Evolutionary conservation across 768 basidiomycete genomes (phyloP), one percentile per base, ranked within the genome.

Genomic region (Fistulinella prunicolor): DNA sequence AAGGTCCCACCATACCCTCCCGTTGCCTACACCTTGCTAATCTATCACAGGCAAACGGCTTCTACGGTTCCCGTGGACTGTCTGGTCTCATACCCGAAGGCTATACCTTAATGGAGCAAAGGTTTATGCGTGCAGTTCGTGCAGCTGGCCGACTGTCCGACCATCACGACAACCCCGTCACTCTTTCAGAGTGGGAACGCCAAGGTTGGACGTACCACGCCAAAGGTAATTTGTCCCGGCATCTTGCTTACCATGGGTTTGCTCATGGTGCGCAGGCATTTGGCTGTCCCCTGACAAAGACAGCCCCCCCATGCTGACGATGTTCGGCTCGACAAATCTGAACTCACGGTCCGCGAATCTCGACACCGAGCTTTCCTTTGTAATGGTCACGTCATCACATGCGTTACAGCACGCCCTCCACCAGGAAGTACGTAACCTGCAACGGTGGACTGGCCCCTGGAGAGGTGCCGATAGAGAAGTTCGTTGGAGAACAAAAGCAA

Each of bases 191-290:
- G 66, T 99, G 96, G 96, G 79, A 83, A 61, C 79, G 79, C 54
- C 71, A 76, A 20, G 91, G 86, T 4, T 99, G 96, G 96, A 98
- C 96, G 1, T 99, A 99, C 70, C 96, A 99, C 61, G 90, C 96
- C 21, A 99, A 99, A 78, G 96, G 94, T 95, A 52, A 9, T 19
- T 21, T 21, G 9, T 8, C 1, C 43, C 35, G 10, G 17, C 21
- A 37, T 17, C 49, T 39, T 8, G 10, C 26, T 26, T 30, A 10
- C 24, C n/a, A 6, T 10, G 22, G 23, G 9, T 17, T 23, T 34
- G 12, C 49, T 44, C 39, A 63, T 23, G 1, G 26, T 21, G 1
- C 21, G 45, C 49, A 94, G 92, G 93, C 28, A 81, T 94, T 29
- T 96, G 93, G 93, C 63, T 93, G 10, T 88, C 89, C 3, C 82